Percentiles rank a stretch among this genome's conserved stretches.
phyloP scores from a whole-genome alignment of 495 filamentous ascomycete species.

The Evansstolkia leycettana region DNA sequence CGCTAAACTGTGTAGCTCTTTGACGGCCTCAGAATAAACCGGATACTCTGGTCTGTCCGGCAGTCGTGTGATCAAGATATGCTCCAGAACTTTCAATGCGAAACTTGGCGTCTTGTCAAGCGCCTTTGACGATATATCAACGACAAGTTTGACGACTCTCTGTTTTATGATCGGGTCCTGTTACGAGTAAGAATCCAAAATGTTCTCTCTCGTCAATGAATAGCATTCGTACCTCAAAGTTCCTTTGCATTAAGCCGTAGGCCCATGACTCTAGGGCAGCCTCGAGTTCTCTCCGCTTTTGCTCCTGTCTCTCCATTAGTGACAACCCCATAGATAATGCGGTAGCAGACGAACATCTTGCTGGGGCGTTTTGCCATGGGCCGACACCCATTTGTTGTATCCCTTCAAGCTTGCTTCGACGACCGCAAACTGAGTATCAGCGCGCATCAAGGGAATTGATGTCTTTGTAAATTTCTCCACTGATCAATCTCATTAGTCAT shows the following conservation, averaged over 20 bases:
- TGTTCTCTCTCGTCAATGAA: too few relatives aligned
- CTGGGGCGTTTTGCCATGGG: slow-evolving; percentile 39
- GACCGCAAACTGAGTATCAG: slow-evolving; percentile 82
- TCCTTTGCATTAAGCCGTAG: slow-evolving; percentile 54
- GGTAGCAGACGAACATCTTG: slow-evolving; percentile 31
- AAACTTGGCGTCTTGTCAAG: slow-evolving; percentile 66
- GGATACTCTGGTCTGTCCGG: slow-evolving; percentile 52
- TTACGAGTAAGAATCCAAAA: slow-evolving; percentile 1
- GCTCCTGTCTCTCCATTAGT: slow-evolving; percentile 32
- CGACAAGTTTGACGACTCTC: slow-evolving; percentile 68
- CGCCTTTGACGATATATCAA: slow-evolving; percentile 72
- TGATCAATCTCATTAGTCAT: slow-evolving; percentile 25
- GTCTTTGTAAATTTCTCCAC: slow-evolving; percentile 68
- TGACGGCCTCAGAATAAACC: slow-evolving; percentile 80
- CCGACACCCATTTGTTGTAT: slow-evolving; percentile 65
- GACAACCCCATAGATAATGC: background rate
- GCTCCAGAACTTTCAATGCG: slow-evolving; percentile 77
- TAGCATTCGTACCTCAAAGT: slow-evolving; percentile 43
- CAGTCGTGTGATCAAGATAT: slow-evolving; percentile 73
- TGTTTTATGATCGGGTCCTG: slow-evolving; percentile 81
- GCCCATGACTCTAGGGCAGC: slow-evolving; percentile 72
- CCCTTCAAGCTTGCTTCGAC: slow-evolving; percentile 88
- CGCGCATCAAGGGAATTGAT: slow-evolving; percentile 59
- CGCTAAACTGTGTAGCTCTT: slow-evolving; percentile 68
- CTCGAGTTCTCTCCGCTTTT: slow-evolving; percentile 49